A percentile compares a stretch with the other conserved stretches of the same genome.
Conservation (phyloP, 495 filamentous ascomycete genomes). For the Penicillium roqueforti region DNA sequence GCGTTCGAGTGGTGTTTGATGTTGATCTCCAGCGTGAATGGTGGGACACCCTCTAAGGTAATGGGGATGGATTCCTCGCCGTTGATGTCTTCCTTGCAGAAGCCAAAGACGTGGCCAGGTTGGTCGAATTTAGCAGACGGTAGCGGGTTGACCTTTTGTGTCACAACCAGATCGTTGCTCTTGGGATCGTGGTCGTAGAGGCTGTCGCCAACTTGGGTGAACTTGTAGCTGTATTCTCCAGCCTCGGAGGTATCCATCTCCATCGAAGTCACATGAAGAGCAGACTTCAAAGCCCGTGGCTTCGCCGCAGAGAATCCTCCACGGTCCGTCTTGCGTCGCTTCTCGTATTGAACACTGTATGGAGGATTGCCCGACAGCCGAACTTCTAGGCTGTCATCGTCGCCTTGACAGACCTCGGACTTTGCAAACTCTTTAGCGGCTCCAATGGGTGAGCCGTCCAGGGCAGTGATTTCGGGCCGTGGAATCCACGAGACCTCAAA, state of each 20-base stretch:
- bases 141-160: constrained; percentile 76
- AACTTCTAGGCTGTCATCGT: constrained; percentile 82
- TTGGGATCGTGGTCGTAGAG: constrained; percentile 73
- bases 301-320: constrained; percentile 58
- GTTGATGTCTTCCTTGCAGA: constrained; percentile 78
- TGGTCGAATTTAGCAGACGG: constrained; percentile 76
- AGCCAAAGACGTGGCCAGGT: constrained; percentile 91
- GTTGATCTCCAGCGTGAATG: constrained; percentile 83
- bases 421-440: constrained; percentile 54
- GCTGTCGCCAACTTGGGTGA: constrained; percentile 72
- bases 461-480: constrained; percentile 65
- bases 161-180: constrained; percentile 58
- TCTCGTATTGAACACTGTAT: constrained; percentile 76
- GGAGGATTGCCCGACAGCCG: constrained; percentile 76
- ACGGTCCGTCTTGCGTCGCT: constrained; percentile 59
- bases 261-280: constrained; percentile 65
- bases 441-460: constrained; percentile 56
- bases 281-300: constrained; percentile 65
- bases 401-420: constrained; percentile 87
- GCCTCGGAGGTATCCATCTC: constrained; percentile 78
- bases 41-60: constrained; percentile 72
- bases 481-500: constrained; percentile 84
- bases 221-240: constrained; percentile 80
- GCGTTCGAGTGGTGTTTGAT: constrained; percentile 84
- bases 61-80: constrained; percentile 84